phyloP scores from a whole-genome alignment of 352 stramenopile genomes.

The Globisporangium nagaii region DNA sequence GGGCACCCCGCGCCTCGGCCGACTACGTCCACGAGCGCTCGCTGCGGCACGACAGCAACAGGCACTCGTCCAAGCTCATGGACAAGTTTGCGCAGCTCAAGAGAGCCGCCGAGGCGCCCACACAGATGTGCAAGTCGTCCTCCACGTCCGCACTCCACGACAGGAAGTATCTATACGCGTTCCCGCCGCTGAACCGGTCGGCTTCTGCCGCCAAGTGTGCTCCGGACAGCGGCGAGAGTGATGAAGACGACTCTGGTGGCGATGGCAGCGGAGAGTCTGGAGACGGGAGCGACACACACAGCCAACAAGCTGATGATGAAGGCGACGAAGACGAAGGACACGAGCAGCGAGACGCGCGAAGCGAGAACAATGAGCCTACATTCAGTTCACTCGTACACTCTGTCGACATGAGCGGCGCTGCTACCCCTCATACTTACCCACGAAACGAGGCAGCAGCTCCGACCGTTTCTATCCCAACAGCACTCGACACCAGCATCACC shows the following conservation, averaged over 20 bases:
- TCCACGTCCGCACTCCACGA: not conserved
- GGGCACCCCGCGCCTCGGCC: conserved; percentile 29
- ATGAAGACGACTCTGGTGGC: not conserved
- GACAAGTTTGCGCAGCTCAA: conserved; percentile 32
- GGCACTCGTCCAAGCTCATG: conserved; percentile 22
- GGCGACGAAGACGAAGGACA: not conserved
- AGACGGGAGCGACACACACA: not conserved
- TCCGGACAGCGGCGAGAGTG: not conserved
- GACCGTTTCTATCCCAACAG: conserved; percentile 7
- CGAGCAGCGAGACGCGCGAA: not conserved
- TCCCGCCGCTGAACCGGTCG: not conserved
- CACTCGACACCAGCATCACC: not conserved
- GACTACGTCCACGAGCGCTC: conserved; percentile 40
- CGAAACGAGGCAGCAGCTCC: conserved; percentile 3
- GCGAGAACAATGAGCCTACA: conserved; percentile 11
- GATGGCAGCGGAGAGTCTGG: conserved; percentile 7
- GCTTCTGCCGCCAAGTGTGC: not conserved
- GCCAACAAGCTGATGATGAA: not conserved
- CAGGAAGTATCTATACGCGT: conserved; percentile 2
- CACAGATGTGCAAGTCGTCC: not conserved
- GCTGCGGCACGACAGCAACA: conserved; percentile 9
- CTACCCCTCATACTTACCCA: conserved; percentile 12
- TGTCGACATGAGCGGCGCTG: not conserved
- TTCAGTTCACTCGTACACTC: conserved; percentile 10
- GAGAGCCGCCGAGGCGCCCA: not conserved